Evolutionary conservation across 1,284 basidiomycete species (phyloP).

Genomic region (Fomes fomentarius): DNA sequence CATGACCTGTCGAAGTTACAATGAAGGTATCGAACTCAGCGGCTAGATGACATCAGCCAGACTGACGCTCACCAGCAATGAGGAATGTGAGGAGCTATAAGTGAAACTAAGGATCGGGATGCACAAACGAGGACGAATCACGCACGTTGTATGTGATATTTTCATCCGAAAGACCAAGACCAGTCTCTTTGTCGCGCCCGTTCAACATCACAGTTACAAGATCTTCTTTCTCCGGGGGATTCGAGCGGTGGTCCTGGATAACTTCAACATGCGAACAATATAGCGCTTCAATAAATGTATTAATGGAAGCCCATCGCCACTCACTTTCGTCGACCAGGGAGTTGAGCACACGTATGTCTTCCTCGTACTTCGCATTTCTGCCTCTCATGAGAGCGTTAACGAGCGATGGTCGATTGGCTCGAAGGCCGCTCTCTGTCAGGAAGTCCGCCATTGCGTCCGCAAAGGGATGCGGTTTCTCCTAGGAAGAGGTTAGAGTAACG

Average conservation of each 20-base stretch:
- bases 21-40: background rate
- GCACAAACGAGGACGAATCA: background rate
- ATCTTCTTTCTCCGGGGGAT: slow-evolving; percentile 42
- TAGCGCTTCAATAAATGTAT: too few relatives aligned
- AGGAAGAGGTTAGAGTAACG: background rate
- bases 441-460: slow-evolving; percentile 46
- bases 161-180: slow-evolving; percentile 42
- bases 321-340: slow-evolving; percentile 43
- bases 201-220: slow-evolving; percentile 48
- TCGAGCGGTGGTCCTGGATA: slow-evolving; percentile 38
- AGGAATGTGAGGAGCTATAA: slow-evolving; percentile 51
- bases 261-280: too few relatives aligned
- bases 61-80: slow-evolving; percentile 49
- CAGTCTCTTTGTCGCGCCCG: slow-evolving; percentile 47
- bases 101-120: background rate
- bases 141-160: slow-evolving; percentile 48
- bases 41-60: background rate
- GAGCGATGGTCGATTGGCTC: slow-evolving; percentile 38
- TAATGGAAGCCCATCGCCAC: too few relatives aligned
- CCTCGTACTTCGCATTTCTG: slow-evolving; percentile 42
- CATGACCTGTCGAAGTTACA: slow-evolving; percentile 37
- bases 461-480: slow-evolving; percentile 44
- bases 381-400: slow-evolving; percentile 41
- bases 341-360: slow-evolving; percentile 41
- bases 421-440: slow-evolving; percentile 39